Conservation (phyloP, 805 yeast species). For the Hanseniaspora hatyaiensis region DNA sequence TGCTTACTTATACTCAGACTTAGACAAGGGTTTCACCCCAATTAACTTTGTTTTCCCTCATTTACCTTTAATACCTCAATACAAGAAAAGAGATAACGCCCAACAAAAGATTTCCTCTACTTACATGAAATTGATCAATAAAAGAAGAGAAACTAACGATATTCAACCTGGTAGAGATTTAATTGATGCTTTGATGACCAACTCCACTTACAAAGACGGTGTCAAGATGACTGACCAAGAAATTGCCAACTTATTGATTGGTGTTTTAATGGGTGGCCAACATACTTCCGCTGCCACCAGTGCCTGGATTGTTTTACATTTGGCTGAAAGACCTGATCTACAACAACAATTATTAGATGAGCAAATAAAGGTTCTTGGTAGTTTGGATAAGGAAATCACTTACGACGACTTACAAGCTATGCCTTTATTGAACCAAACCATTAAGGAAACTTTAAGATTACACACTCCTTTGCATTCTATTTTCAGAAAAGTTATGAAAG, state of each 20-base stretch:
- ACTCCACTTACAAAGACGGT: slow-evolving; percentile 85
- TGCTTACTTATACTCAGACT: slow-evolving; percentile 75
- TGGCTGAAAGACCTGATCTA: slow-evolving; percentile 75
- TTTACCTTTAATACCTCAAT: slow-evolving; percentile 68
- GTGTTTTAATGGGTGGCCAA: slow-evolving; percentile 98
- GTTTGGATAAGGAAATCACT: slow-evolving; percentile 47
- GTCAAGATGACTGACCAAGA: slow-evolving; percentile 87
- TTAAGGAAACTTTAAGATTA: slow-evolving; percentile 88
- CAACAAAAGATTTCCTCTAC: slow-evolving; percentile 70
- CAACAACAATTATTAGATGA: slow-evolving; percentile 75
- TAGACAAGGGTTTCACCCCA: slow-evolving; percentile 95
- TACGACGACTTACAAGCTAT: slow-evolving; percentile 75
- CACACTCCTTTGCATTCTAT: slow-evolving; percentile 95
- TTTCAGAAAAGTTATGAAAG: slow-evolving; percentile 77
- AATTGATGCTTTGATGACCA: slow-evolving; percentile 74
- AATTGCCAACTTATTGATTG: slow-evolving; percentile 85
- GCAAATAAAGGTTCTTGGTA: slow-evolving; percentile 50
- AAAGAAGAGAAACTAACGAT: slow-evolving; percentile 67
- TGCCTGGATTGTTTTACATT: slow-evolving; percentile 84
- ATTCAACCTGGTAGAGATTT: slow-evolving; percentile 68
- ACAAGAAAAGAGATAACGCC: slow-evolving; percentile 76
- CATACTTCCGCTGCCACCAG: slow-evolving; percentile 95
- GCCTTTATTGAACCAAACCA: slow-evolving; percentile 69
- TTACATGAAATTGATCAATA: slow-evolving; percentile 63
- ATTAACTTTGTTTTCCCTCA: slow-evolving; percentile 90